Conservation (phyloP, 805 yeast genomes). For the Cyberlindnera samutprakarnensis region DNA sequence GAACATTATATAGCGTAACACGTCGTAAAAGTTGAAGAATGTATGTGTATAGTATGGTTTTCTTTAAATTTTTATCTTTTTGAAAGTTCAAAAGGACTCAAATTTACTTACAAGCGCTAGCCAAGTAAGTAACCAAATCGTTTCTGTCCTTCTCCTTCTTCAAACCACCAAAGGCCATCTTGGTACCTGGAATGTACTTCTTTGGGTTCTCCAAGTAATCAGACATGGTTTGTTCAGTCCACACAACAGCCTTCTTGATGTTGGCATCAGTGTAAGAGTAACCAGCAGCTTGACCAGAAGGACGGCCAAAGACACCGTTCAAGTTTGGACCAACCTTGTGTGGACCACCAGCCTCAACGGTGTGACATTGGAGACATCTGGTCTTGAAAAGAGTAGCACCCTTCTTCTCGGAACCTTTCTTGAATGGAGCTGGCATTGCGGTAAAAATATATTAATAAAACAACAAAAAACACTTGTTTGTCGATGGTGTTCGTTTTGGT, state of each 20-base stretch:
- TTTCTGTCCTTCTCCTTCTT: conserved; percentile 99
- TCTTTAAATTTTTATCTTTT: too few relatives aligned
- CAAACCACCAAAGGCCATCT: conserved; percentile 99
- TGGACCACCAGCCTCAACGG: conserved; percentile 92
- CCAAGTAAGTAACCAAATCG: conserved; percentile 87
- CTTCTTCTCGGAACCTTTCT: conserved; percentile 68
- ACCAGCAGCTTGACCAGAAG: conserved; percentile 87
- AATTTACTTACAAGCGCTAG: conserved; percentile 41
- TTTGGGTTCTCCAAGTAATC: conserved; percentile 99
- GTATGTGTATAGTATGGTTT: too few relatives aligned
- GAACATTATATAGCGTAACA: too few relatives aligned
- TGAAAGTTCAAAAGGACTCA: too few relatives aligned
- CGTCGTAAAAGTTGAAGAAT: too few relatives aligned
- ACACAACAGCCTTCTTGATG: conserved; percentile 87
- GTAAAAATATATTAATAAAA: too few relatives aligned
- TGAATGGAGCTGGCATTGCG: conserved; percentile 27
- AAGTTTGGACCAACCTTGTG: conserved; percentile 99
- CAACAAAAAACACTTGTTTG: too few relatives aligned
- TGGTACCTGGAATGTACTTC: conserved; percentile 99
- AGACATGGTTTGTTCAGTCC: conserved; percentile 84
- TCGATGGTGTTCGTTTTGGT: too few relatives aligned
- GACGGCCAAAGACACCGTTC: conserved; percentile 90
- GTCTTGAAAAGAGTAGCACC: conserved; percentile 99
- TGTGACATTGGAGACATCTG: conserved; percentile 98
- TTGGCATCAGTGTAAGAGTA: conserved; percentile 97